A percentile compares a stretch with the other conserved stretches of the same genome.
phyloP scores from a whole-genome alignment of 768 basidiomycete species.

The Russula griseocarnosa region DNA sequence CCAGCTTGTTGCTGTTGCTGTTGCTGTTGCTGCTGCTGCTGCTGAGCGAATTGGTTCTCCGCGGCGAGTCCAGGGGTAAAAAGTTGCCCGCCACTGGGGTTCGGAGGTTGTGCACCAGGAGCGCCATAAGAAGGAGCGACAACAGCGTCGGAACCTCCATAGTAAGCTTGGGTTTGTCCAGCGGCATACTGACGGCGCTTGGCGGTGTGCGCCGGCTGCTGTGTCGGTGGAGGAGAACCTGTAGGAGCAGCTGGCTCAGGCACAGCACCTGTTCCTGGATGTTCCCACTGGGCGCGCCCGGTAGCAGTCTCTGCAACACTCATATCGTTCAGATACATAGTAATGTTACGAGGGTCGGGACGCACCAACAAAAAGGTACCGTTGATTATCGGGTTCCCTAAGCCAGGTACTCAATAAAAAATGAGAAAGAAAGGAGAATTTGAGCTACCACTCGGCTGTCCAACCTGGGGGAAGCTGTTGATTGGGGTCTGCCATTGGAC shows the following conservation, averaged over 20 bases:
- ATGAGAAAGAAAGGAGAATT: neutral
- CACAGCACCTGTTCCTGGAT: slow-evolving; percentile 47
- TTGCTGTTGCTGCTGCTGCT: slow-evolving; percentile 51
- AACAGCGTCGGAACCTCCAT: slow-evolving; percentile 47
- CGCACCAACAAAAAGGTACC: slow-evolving; percentile 87
- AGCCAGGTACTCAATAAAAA: slow-evolving; percentile 24
- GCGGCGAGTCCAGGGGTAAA: slow-evolving; percentile 81
- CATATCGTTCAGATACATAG: slow-evolving; percentile 14
- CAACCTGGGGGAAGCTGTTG: slow-evolving; percentile 87
- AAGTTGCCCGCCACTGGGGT: slow-evolving; percentile 52
- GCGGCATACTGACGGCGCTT: slow-evolving; percentile 93
- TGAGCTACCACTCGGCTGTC: slow-evolving; percentile 82
- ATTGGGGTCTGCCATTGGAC: slow-evolving; percentile 46
- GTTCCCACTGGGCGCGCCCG: slow-evolving; percentile 87
- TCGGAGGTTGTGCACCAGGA: slow-evolving; percentile 40
- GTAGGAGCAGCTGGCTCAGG: slow-evolving; percentile 40
- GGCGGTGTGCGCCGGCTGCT: slow-evolving; percentile 38
- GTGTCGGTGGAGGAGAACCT: slow-evolving; percentile 42
- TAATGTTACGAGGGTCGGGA: slow-evolving; percentile 15
- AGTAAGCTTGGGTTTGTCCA: slow-evolving; percentile 89
- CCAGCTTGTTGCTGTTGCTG: slow-evolving; percentile 37
- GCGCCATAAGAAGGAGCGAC: slow-evolving; percentile 44
- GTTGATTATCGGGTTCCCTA: slow-evolving; percentile 78
- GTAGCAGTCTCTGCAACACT: slow-evolving; percentile 66
- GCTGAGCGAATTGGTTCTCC: slow-evolving; percentile 62